These are phyloP conservation scores for Pisolithus marmoratus DNA, from an alignment of 768 basidiomycete species.

Conservation along the genomic window DNA sequence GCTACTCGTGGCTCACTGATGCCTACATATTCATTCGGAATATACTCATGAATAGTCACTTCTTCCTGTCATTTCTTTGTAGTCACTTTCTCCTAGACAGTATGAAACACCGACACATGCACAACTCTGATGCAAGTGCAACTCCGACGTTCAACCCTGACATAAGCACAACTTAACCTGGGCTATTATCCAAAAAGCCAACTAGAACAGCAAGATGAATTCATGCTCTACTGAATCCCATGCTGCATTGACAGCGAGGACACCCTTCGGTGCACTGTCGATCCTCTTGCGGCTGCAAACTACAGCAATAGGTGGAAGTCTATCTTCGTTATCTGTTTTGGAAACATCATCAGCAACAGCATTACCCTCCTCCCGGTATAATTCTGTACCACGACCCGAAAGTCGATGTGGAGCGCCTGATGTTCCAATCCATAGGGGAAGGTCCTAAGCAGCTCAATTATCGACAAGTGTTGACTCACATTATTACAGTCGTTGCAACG, in stretches of 20 bases:
- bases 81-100: too few species aligned
- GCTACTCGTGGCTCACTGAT: too few species aligned
- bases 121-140: too few species aligned
- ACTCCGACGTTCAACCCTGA: too few species aligned
- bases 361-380: constrained; percentile 89
- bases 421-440: constrained; percentile 88
- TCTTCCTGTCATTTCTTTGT: too few species aligned
- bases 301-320: constrained; percentile 96
- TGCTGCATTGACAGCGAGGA: constrained; percentile 98
- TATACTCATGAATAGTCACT: too few species aligned
- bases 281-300: constrained; percentile 81
- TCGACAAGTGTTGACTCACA: constrained; percentile 79
- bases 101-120: too few species aligned
- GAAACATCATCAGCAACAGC: constrained; percentile 92
- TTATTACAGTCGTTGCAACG: neutral
- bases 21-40: too few species aligned
- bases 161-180: too few species aligned
- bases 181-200: too few species aligned
- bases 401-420: constrained; percentile 82
- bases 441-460: constrained; percentile 94
- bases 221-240: constrained; percentile 87
- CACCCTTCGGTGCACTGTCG: constrained; percentile 83
- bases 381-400: constrained; percentile 90
- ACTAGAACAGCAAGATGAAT: constrained; percentile 91
- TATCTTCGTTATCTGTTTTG: constrained; percentile 90